Evolutionary conservation across 2,329 filamentous ascomycete genomes (phyloP), one percentile per base, ranked within the genome.

Genomic region (Atkinsonella texensis): DNA sequence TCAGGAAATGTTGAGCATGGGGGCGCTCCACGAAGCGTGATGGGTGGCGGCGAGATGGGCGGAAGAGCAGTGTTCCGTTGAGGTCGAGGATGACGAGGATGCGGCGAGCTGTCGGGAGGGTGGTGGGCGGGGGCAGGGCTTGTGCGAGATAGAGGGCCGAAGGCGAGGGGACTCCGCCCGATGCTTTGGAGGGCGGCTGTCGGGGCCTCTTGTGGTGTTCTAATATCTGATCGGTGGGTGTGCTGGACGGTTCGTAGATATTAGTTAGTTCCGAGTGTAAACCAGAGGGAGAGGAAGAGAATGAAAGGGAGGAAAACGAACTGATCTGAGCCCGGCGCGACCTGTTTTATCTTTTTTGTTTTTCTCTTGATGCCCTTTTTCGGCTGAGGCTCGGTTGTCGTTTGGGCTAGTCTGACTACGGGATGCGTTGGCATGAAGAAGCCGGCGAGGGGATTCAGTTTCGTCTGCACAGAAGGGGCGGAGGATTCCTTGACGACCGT

Each of bases 31-130:
- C 68, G 63, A 89, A 87, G 42, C 66, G 64, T 10, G 72, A 75
- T 7, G 69, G 67, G 1, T 61, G 62, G 28, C 63, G 64, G 45
- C 72, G 71, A 49, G 72, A 73, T 9, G 81, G 83, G 5, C 93
- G 85, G 68, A 79, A 76, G 38, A 97, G 77, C 1, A 98, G 75
- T 0, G 91, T 96, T 55, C 93, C 93, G 66, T 97, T 98, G 39
- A 98, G 79, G 68, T 98, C 93, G 55, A 97, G 79, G 46, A 97
- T 79, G 48, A 98, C 74, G 20, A 98, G 80, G 35, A 95, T 76
- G 15, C 77, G 78, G 41, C 80, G 79, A 1, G 83, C 77, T 1
- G 65, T 48, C 0, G 66, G 40, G 3, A 77, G 66, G 15, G 57
- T 57, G 31, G 64, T 59, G 0, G 80, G 73, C 0, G 69, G 59